A percentile compares a stretch with the other conserved stretches of the same genome.
Conservation (phyloP, 2,329 filamentous ascomycete species). For the Plectosphaerella plurivora region DNA sequence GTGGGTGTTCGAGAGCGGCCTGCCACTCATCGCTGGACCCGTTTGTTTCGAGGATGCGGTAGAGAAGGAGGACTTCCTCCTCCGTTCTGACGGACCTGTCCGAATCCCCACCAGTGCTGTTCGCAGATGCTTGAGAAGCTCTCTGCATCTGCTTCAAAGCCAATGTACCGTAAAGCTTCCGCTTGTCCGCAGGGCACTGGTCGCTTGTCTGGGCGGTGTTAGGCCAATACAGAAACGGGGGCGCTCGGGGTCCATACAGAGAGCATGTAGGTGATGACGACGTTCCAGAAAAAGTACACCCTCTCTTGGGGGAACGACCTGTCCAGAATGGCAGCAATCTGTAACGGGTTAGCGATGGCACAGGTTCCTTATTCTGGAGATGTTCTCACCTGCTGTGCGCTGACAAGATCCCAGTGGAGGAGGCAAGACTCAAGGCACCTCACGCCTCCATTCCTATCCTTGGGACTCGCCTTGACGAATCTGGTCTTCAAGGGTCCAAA, state of each 20-base stretch:
- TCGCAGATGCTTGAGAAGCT: slow-evolving; percentile 31
- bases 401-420: slow-evolving; percentile 49
- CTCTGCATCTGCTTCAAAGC: slow-evolving; percentile 47
- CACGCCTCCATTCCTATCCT: slow-evolving; percentile 33
- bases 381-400: slow-evolving; percentile 48
- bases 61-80: slow-evolving; percentile 46
- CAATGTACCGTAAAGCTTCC: slow-evolving; percentile 46
- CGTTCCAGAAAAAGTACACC: slow-evolving; percentile 50
- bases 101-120: slow-evolving; percentile 5
- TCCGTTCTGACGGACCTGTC: slow-evolving; percentile 36
- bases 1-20: slow-evolving; percentile 30
- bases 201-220: slow-evolving; percentile 33
- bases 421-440: slow-evolving; percentile 49
- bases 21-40: slow-evolving; percentile 35
- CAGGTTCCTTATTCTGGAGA: neutral
- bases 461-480: slow-evolving; percentile 49
- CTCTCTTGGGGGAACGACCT: slow-evolving; percentile 44
- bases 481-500: slow-evolving; percentile 45
- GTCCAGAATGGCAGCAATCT: slow-evolving; percentile 53
- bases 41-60: slow-evolving; percentile 39
- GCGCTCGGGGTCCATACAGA: slow-evolving; percentile 33
- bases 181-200: slow-evolving; percentile 43
- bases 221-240: slow-evolving; percentile 1
- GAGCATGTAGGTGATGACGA: slow-evolving; percentile 47
- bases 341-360: neutral